Base-by-base conservation (phyloP, 2,329 filamentous ascomycete species). In the Beauveria asiatica region DNA sequence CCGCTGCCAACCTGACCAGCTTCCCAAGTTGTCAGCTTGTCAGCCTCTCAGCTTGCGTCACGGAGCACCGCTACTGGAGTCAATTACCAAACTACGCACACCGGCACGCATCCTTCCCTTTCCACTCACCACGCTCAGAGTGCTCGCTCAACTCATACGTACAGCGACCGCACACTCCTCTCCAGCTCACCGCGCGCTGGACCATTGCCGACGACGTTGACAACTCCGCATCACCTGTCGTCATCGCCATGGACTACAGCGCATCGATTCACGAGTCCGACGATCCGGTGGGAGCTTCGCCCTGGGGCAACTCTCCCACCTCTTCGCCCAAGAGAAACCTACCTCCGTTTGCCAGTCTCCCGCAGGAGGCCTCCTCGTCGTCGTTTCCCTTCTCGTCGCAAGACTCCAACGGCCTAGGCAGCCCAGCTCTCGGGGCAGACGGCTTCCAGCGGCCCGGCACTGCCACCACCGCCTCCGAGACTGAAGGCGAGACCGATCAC, bases 281-380 rank as follows among this genome's bases (percentile, higher is more conserved):
- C 50, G 77, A 83, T 64, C 75, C 79, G 19, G 74, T 72, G 50
- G 80, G 76, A 61, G 76, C 74, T 62, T 83, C 81, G 37, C 82
- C 82, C 2, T 84, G 82, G 82, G 81, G 80, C 16, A 78, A 75
- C 61, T 81, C 80, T 37, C 82, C 82, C 5, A 73, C 74, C 25
- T 74, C 77, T 17, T 81, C 81, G 21, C 80, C 82, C 33, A 73
- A 74, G 61, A 76, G 75, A 64, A 75, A 76, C 64, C 73, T 75
- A 48, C 70, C 75, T 25, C 70, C 68, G 62, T 82, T 82, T 66
- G 72, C 70, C 63, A 65, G 72, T 60, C 64, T 77, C 65, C 70
- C 71, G 53, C 72, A 69, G 64, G 76, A 79, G 16, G 68, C 72
- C 45, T 71, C 76, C 1, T 67, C 71, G 13, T 73, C 76, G 21